Conservation (phyloP, 805 yeast genomes). For the Jamesozyma rosinii region DNA sequence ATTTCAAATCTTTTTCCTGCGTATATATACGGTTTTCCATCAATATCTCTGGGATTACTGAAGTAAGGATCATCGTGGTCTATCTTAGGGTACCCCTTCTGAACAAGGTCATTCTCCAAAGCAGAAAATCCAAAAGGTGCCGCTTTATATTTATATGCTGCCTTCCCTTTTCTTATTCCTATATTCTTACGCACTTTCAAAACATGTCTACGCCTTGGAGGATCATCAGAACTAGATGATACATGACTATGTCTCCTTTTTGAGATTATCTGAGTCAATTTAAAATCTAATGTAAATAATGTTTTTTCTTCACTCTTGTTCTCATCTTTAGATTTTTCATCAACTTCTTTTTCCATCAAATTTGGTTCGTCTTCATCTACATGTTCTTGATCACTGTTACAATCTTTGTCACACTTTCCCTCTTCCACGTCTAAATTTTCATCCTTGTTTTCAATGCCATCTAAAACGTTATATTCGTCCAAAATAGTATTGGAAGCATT, state of each 20-base stretch:
- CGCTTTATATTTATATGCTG: slow-evolving; percentile 9
- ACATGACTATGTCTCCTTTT: slow-evolving; percentile 6
- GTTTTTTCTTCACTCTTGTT: background rate
- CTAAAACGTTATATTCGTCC: slow-evolving; percentile 3
- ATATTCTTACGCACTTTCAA: background rate
- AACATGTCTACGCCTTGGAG: background rate
- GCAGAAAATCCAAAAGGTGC: slow-evolving; percentile 22
- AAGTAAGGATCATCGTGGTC: slow-evolving; percentile 59
- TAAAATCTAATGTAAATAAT: slow-evolving; percentile 12
- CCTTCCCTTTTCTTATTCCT: slow-evolving; percentile 1
- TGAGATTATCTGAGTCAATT: slow-evolving; percentile 19
- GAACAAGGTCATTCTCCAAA: slow-evolving; percentile 41
- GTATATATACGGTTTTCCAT: slow-evolving; percentile 45
- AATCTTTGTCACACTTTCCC: slow-evolving; percentile 2
- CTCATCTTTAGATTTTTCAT: no score
- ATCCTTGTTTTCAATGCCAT: slow-evolving; percentile 7
- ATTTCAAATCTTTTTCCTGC: slow-evolving; percentile 58
- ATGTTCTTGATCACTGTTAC: slow-evolving; percentile 8
- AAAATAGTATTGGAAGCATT: slow-evolving; percentile 4
- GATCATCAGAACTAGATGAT: no score
- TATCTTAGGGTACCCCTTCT: slow-evolving; percentile 39
- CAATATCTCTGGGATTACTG: slow-evolving; percentile 43
- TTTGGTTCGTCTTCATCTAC: background rate
- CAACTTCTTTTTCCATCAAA: background rate
- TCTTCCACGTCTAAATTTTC: background rate